A percentile compares a stretch with the other conserved stretches of the same genome.
These are phyloP conservation scores for Populus euphratica DNA, from an alignment of 345 rosid species.

Conservation along the genomic window DNA sequence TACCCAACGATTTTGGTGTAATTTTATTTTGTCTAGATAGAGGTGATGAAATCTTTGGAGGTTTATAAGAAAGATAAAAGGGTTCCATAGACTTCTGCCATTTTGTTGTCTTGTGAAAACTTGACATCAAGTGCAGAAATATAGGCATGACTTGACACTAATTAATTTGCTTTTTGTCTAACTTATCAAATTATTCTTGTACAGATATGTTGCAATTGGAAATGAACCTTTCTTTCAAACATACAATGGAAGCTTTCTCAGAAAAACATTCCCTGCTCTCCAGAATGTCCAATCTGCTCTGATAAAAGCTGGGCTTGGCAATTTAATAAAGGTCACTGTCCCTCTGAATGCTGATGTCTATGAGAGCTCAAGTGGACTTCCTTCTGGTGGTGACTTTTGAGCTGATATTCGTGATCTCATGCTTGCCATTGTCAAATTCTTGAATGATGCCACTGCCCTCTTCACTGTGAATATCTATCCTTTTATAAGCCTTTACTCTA, in stretches of 20 bases:
- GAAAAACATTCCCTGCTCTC: slow-evolving; percentile 69
- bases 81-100: neutral
- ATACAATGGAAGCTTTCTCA: slow-evolving; percentile 55
- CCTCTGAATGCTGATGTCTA: slow-evolving; percentile 93
- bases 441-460: slow-evolving; percentile 48
- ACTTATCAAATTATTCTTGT: neutral
- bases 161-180: neutral
- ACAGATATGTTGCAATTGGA: slow-evolving; percentile 79
- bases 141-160: neutral
- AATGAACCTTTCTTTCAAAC: slow-evolving; percentile 80
- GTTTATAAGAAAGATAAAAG: neutral
- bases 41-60: neutral
- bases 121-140: neutral
- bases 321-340: slow-evolving; percentile 64
- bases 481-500: slow-evolving; percentile 74
- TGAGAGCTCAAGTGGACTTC: slow-evolving; percentile 48
- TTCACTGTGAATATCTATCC: slow-evolving; percentile 87
- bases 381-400: slow-evolving; percentile 76
- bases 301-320: slow-evolving; percentile 76
- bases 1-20: neutral
- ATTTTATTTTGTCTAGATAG: neutral
- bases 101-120: neutral
- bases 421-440: slow-evolving; percentile 62
- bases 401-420: slow-evolving; percentile 58
- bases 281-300: slow-evolving; percentile 85